Evolutionary conservation across 108 stramenopile species (phyloP).

Genomic region (Cyclotella atomus): DNA sequence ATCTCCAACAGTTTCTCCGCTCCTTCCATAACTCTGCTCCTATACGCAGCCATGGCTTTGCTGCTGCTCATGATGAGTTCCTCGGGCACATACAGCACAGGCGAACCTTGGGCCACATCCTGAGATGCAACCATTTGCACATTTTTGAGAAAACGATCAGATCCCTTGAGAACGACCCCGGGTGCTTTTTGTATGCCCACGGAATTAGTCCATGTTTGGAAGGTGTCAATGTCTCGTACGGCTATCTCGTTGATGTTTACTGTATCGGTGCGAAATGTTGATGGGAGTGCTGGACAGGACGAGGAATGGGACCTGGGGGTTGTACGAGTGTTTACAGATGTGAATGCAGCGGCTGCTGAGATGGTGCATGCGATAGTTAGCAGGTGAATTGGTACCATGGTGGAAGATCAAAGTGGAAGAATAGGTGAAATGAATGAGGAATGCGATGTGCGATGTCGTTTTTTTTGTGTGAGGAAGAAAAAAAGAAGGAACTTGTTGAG

Average conservation of each 20-base stretch:
- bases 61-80: constrained; percentile 46
- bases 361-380: too few relatives aligned
- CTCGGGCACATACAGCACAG: constrained; percentile 50
- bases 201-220: neutral
- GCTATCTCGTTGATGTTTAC: constrained; percentile 12
- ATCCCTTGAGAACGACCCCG: constrained; percentile 8
- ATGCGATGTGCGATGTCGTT: constrained; percentile 40
- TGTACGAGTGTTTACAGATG: neutral
- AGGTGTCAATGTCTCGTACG: constrained; percentile 7
- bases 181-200: constrained; percentile 1
- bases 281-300: constrained; percentile 46
- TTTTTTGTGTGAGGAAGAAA: too few relatives aligned
- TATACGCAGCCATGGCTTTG: constrained; percentile 47
- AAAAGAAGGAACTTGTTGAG: too few relatives aligned
- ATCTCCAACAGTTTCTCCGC: constrained; percentile 13
- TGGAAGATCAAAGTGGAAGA: constrained; percentile 49
- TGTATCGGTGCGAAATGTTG: neutral
- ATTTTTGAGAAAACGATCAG: constrained; percentile 19
- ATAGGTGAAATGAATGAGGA: constrained; percentile 50
- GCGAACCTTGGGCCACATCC: constrained; percentile 46
- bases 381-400: constrained; percentile 36
- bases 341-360: neutral
- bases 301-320: too few relatives aligned
- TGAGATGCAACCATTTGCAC: constrained; percentile 33
- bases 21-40: constrained; percentile 19